Evolutionary conservation across 2,329 filamentous ascomycete genomes (phyloP), one percentile per base, ranked within the genome.

Genomic region (Clonostachys sp.): DNA sequence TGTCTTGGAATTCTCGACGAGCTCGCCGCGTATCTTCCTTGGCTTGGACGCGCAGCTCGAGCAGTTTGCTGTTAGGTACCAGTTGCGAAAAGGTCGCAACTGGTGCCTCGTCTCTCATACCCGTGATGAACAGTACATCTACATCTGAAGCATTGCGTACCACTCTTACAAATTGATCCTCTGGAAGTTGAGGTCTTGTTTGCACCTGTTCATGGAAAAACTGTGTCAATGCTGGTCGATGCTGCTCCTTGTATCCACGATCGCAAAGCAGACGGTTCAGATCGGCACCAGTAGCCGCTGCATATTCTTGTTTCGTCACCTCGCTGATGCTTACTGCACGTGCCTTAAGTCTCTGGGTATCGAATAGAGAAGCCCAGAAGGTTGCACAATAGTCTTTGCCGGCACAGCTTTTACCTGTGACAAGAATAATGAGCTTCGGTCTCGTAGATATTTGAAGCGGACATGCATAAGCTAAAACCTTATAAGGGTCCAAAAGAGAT

Each of bases 301-400:
- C 79, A 45, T 83, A 85, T 58, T 78, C 72, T 55, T 61, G 62
- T 65, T 84, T 85, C n/a, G 65, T 77, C 2, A 45, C 64, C 56
- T 83, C 72, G 59, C 81, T 84, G 47, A 83, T 82, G 58, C 80
- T 81, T 34, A 71, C 65, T 18, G 57, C 62, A 34, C 66, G 70
- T n/a, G 65, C 69, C 18, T 42, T 64, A 45, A 75, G 48, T 42
- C 46, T 51, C 36, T 16, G 50, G 4, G 17, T 50, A 10, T 16
- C 57, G 50, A 83, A 63, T 0, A 62, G 43, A 0, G 71, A 70
- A 41, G 57, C 71, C 79, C 78, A 85, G 42, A 77, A 42, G 1
- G 60, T 51, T 13, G 80, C 80, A 55, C 76, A 83, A 56, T 77
- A 75, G 64, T 85, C 81, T 54, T 86, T 86, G 8, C 83, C 81